Percentiles rank a stretch among this genome's conserved stretches.
Evolutionary conservation across 2,329 filamentous ascomycete genomes (phyloP).

Genomic region (Colletotrichum abscissum): DNA sequence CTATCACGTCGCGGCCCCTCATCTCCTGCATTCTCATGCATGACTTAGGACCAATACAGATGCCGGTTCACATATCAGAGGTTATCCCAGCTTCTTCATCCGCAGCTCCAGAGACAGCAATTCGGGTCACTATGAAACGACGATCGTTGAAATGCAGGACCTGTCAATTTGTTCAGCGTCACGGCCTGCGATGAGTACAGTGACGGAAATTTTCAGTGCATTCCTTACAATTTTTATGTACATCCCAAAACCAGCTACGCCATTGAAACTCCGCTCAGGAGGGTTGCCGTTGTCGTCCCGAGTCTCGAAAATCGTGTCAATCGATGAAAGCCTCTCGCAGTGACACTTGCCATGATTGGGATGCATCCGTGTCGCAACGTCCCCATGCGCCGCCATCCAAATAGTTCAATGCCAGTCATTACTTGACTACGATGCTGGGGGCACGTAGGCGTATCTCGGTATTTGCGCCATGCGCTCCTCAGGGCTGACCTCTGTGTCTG

Average conservation of each 20-base stretch:
- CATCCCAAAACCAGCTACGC: conserved; percentile 30
- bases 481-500: conserved; percentile 81
- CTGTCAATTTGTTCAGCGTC: conserved; percentile 30
- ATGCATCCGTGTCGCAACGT: background rate
- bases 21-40: background rate
- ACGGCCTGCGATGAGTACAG: conserved; percentile 27
- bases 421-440: conserved; percentile 39
- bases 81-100: background rate
- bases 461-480: conserved; percentile 90
- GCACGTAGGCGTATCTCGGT: conserved; percentile 78
- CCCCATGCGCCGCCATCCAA: background rate
- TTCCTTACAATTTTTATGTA: conserved; percentile 33
- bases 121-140: background rate
- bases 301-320: conserved; percentile 12
- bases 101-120: background rate
- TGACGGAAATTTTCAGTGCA: conserved; percentile 28
- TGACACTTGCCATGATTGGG: background rate
- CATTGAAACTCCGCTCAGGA: conserved; percentile 32
- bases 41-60: background rate
- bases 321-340: background rate
- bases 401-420: background rate
- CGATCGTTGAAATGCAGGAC: conserved; percentile 2
- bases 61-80: background rate
- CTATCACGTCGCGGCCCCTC: background rate
- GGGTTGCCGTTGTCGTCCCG: conserved; percentile 18